These are phyloP conservation scores for Echites panduratus DNA, from an alignment of 257 asterid species.

Conservation along the genomic window DNA sequence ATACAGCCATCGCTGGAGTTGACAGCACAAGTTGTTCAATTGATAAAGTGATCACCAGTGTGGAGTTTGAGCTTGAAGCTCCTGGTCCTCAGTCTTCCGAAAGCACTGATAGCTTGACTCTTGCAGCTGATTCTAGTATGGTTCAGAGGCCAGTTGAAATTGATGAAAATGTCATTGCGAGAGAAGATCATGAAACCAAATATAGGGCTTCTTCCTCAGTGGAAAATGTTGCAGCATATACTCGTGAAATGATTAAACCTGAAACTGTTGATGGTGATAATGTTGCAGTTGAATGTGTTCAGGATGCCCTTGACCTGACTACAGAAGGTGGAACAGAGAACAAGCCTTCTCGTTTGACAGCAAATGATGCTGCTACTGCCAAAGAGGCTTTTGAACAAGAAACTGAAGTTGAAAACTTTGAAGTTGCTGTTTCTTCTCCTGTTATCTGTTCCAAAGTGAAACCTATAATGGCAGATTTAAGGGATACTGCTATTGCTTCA, in stretches of 20 bases:
- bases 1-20: neutral
- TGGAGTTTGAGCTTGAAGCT: conserved; percentile 7
- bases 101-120: neutral
- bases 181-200: conserved; percentile 2
- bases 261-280: neutral
- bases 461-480: neutral
- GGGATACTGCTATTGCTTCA: neutral
- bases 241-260: neutral
- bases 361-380: neutral
- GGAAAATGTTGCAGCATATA: neutral
- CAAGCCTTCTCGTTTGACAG: neutral
- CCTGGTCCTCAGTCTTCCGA: neutral
- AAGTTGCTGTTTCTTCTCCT: conserved; percentile 9
- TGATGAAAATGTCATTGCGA: neutral
- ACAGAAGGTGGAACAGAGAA: neutral
- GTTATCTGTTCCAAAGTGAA: neutral
- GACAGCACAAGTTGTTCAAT: neutral
- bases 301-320: neutral
- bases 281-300: neutral
- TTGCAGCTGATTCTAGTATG: neutral
- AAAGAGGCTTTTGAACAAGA: conserved; percentile 1
- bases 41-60: neutral
- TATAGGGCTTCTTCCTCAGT: neutral
- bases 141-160: conserved; percentile 6
- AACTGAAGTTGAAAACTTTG: neutral